These are phyloP conservation scores for Orbilia blumenaviensis DNA, from an alignment of 2,329 filamentous ascomycete species.

Conservation along the genomic window DNA sequence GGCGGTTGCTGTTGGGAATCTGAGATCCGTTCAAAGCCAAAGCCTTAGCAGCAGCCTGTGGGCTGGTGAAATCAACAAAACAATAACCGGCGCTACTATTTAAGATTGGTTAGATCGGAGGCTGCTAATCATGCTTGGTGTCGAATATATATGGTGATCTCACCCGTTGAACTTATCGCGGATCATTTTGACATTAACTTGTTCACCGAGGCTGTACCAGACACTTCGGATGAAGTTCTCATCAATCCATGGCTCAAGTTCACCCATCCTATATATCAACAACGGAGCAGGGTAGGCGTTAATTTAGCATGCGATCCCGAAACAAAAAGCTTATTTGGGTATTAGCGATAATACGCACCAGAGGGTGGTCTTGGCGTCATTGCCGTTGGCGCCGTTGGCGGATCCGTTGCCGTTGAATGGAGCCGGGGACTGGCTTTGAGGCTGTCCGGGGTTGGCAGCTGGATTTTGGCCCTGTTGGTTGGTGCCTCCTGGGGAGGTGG, in stretches of 20 bases:
- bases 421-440: conserved; percentile 57
- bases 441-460: conserved; percentile 47
- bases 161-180: conserved; percentile 98
- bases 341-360: conserved; percentile 55
- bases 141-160: conserved; percentile 58
- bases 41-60: conserved; percentile 88
- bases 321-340: not conserved
- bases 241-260: conserved; percentile 98
- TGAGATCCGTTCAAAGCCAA: conserved; percentile 85
- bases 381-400: conserved; percentile 56
- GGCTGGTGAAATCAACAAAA: conserved; percentile 89
- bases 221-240: conserved; percentile 98
- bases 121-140: not conserved
- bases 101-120: conserved; percentile 57
- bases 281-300: not conserved
- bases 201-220: conserved; percentile 91
- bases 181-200: conserved; percentile 99
- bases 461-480: conserved; percentile 56
- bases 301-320: conserved; percentile 5
- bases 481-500: conserved; percentile 57
- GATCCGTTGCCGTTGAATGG: conserved; percentile 57
- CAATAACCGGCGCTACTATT: conserved; percentile 94
- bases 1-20: conserved; percentile 91
- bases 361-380: conserved; percentile 58
- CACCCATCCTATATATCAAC: conserved; percentile 82